Conservation (phyloP, 371 early-diverging fungal species). For the Mortierella sp. region DNA sequence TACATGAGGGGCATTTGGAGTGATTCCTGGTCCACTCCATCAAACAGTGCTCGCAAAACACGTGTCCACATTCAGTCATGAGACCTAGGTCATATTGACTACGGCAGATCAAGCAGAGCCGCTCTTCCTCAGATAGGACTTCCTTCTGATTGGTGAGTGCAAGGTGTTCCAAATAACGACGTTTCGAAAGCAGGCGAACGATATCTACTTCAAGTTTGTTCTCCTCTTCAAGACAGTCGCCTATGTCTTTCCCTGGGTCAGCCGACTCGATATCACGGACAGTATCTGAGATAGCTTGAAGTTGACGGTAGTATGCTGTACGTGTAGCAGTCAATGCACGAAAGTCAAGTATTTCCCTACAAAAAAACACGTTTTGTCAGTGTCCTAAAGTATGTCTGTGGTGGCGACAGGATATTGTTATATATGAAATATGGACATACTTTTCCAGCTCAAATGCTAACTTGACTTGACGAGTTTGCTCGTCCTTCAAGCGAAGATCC, state of each 20-base stretch:
- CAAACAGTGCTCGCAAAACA: constrained; percentile 64
- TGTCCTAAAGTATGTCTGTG: not conserved
- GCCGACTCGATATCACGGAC: constrained; percentile 45
- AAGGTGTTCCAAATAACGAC: constrained; percentile 63
- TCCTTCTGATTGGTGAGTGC: constrained; percentile 33
- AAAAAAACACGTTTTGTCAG: not conserved
- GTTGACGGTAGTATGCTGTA: constrained; percentile 67
- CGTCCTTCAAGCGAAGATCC: constrained; percentile 32
- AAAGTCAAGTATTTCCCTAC: constrained; percentile 26
- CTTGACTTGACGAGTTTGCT: constrained; percentile 24
- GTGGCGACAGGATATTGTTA: not conserved
- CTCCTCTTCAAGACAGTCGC: constrained; percentile 36
- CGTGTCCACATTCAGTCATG: constrained; percentile 74
- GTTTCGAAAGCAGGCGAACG: constrained; percentile 43
- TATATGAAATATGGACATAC: constrained; percentile 4
- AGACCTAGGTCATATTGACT: constrained; percentile 62
- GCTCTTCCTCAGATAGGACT: constrained; percentile 23
- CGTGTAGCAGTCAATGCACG: constrained; percentile 56
- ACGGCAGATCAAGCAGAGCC: constrained; percentile 71
- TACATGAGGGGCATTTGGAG: constrained; percentile 60
- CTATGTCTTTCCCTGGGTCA: constrained; percentile 50
- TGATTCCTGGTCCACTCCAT: constrained; percentile 60
- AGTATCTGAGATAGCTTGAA: constrained; percentile 70
- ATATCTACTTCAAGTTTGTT: constrained; percentile 31
- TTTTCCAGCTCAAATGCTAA: constrained; percentile 28